Percentiles rank a stretch among this genome's conserved stretches.
phyloP scores from a whole-genome alignment of 495 filamentous ascomycete genomes.

The Penicillium cinerascens region DNA sequence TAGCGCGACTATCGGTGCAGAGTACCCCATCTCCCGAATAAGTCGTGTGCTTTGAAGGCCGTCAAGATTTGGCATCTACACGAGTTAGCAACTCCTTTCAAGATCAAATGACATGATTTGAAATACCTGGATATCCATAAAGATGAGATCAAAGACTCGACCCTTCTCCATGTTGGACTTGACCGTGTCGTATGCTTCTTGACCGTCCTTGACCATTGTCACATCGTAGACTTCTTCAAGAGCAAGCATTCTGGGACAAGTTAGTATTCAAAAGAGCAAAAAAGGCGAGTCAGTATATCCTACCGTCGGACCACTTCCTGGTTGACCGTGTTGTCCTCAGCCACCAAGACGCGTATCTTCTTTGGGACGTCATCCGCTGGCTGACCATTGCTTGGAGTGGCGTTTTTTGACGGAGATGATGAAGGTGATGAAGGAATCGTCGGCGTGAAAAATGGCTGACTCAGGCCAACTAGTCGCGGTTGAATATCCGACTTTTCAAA shows the following conservation, averaged over 20 bases:
- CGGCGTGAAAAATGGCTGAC: conserved; percentile 80
- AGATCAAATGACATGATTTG: conserved; percentile 1
- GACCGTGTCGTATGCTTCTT: conserved; percentile 83
- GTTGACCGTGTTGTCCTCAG: conserved; percentile 94
- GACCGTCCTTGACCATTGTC: conserved; percentile 79
- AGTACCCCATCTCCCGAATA: conserved; percentile 83
- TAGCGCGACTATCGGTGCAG: conserved; percentile 83
- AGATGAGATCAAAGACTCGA: conserved; percentile 75
- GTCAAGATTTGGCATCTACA: conserved; percentile 86
- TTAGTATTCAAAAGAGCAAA: background rate
- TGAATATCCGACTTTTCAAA: conserved; percentile 49
- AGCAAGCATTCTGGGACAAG: conserved; percentile 52
- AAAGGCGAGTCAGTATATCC: background rate
- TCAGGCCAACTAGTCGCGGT: conserved; percentile 77
- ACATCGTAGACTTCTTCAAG: conserved; percentile 72
- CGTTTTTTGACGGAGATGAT: conserved; percentile 25
- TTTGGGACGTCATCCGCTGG: conserved; percentile 37
- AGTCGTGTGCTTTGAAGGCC: conserved; percentile 84
- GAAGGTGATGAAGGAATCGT: conserved; percentile 37
- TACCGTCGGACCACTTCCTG: conserved; percentile 79
- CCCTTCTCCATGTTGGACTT: conserved; percentile 73
- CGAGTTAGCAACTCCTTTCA: conserved; percentile 2
- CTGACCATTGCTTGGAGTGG: conserved; percentile 40
- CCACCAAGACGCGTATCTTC: conserved; percentile 80
- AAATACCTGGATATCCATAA: conserved; percentile 73